Evolutionary conservation across 148 eudicot genomes (phyloP), one percentile per base, ranked within the genome.

Genomic region (Polygonum maritimum): DNA sequence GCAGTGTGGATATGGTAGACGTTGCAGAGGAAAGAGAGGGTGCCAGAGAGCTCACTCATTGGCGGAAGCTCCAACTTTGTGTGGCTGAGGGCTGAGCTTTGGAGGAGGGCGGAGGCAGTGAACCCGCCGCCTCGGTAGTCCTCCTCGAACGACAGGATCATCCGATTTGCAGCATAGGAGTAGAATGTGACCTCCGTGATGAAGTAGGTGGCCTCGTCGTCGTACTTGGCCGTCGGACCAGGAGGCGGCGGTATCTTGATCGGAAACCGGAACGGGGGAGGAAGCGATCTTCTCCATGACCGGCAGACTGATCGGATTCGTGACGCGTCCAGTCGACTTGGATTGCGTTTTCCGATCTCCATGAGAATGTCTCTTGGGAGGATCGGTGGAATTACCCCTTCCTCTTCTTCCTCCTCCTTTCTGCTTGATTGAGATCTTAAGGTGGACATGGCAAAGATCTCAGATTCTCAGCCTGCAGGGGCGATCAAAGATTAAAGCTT

Each of bases 1-100:
- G 45, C 45, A 41, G 6, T 7, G 62, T 18, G 21, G 62, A 55
- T n/a, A 5, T 19, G 62, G 62, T 55, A 55, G 8, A 31, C 26
- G 22, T 55, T 19, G 8, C 2, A 19, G 8, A 55, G 26, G 62
- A 55, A 55, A 8, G 62, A 55, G 31, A 55, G 62, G 7, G 2
- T 55, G 0, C 10, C 5, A 7, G 45, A 41, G 6, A 55, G 7
- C 19, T 55, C 7, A 7, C 14, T 55, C 7, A 19, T 4, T 9
- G 9, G 9, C 21, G 60, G 60, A 18, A 6, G 60, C 26, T 18
- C 9, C 22, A 19, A 19, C 1, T 41, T 41, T 41, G 45, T 41
- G 8, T 6, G 8, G 1, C 19, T 48, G 52, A 15, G 1, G 10
- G n/a, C 0, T 18, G 0, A 7, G 0, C 1, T 0, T 7, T n/a